Conservation (phyloP, 768 basidiomycete species). For the Suillus occidentalis region DNA sequence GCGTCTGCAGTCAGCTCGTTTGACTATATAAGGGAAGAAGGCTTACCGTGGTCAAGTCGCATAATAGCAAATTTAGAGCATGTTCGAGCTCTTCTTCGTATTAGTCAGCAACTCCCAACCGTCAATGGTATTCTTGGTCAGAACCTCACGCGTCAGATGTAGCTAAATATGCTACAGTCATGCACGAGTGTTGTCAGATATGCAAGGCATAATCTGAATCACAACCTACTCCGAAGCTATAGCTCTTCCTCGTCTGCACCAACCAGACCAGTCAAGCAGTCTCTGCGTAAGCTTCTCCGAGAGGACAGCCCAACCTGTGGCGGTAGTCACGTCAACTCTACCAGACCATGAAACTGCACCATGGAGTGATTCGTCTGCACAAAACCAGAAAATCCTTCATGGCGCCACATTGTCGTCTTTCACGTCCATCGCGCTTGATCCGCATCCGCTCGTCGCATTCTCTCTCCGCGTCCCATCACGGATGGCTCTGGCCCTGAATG, state of each 20-base stretch:
- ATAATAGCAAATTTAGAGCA: background rate
- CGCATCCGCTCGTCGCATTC: constrained; percentile 85
- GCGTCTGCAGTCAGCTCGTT: background rate
- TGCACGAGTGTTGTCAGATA: background rate
- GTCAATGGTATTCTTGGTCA: background rate
- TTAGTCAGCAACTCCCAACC: constrained; percentile 1
- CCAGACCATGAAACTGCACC: constrained; percentile 23
- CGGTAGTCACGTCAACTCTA: constrained; percentile 76
- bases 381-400: constrained; percentile 47
- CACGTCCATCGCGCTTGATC: constrained; percentile 87
- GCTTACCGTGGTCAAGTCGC: background rate
- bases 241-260: background rate
- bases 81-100: background rate
- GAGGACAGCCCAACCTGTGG: constrained; percentile 81
- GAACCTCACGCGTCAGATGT: background rate
- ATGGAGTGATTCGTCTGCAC: constrained; percentile 4
- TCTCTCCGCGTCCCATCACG: constrained; percentile 87
- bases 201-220: background rate
- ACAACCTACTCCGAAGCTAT: background rate
- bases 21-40: background rate
- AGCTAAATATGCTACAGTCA: background rate
- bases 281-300: constrained; percentile 61
- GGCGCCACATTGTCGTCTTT: constrained; percentile 95
- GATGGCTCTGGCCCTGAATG: constrained; percentile 65
- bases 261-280: background rate